A percentile compares a stretch with the other conserved stretches of the same genome.
These are phyloP conservation scores for Isoetes taiwanensis DNA, from an alignment of 75 land plant species.

Conservation along the genomic window DNA sequence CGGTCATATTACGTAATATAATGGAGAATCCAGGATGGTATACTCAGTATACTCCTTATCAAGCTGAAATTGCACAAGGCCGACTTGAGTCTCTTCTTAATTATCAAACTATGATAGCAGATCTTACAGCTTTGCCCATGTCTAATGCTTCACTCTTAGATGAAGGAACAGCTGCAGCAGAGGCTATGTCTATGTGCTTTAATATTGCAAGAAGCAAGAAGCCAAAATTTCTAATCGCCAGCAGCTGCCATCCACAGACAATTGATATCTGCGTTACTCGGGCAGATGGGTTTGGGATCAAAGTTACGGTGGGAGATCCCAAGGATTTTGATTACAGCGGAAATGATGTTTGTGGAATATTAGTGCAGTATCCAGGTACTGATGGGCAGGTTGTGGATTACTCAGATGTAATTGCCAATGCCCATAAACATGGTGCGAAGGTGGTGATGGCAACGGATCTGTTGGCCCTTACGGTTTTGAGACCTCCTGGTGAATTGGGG, in stretches of 20 bases:
- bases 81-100: conserved; percentile 82
- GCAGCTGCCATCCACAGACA: conserved; percentile 90
- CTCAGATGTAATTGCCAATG: conserved; percentile 52
- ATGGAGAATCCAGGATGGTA: conserved; percentile 99
- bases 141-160: conserved; percentile 92
- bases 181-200: conserved; percentile 98
- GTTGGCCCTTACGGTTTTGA: conserved; percentile 71
- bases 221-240: conserved; percentile 77
- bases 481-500: conserved; percentile 92
- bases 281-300: conserved; percentile 76
- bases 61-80: conserved; percentile 96
- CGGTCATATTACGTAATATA: conserved; percentile 83
- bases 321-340: conserved; percentile 61
- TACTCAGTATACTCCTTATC: conserved; percentile 98
- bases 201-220: conserved; percentile 67
- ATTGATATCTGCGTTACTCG: conserved; percentile 79
- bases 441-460: conserved; percentile 90
- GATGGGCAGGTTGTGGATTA: conserved; percentile 79
- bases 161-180: conserved; percentile 98
- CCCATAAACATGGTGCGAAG: conserved; percentile 87
- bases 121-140: conserved; percentile 94
- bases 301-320: conserved; percentile 44
- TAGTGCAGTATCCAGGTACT: conserved; percentile 95
- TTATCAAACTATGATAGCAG: conserved; percentile 80
- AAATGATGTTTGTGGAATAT: conserved; percentile 87